Percentiles rank a stretch among this genome's conserved stretches.
These are phyloP conservation scores for Penicillium verrucosum DNA, from an alignment of 2,329 filamentous ascomycete species.

Conservation along the genomic window DNA sequence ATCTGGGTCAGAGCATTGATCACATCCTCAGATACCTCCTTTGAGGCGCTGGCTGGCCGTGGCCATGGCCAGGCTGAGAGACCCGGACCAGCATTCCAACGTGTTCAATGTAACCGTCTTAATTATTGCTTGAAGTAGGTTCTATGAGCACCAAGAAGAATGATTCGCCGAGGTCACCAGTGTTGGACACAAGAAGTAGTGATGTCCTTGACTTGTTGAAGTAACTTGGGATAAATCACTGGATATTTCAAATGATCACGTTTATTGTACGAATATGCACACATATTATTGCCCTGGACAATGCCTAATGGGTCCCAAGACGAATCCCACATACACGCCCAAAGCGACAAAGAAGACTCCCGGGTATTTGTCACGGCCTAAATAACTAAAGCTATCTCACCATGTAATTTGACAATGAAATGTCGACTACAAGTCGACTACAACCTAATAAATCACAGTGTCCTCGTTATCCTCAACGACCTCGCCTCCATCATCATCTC, in stretches of 20 bases:
- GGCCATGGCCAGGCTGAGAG: background rate
- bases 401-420: background rate
- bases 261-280: background rate
- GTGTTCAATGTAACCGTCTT: background rate
- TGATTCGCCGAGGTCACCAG: background rate
- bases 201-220: background rate
- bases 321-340: background rate
- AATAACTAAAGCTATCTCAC: background rate
- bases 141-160: background rate
- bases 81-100: background rate
- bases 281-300: background rate
- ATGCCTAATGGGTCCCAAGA: background rate
- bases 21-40: background rate
- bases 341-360: background rate
- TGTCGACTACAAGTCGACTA: background rate
- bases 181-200: background rate
- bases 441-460: constrained; percentile 74
- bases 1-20: background rate
- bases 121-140: background rate
- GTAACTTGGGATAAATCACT: background rate
- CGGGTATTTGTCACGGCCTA: constrained; percentile 1
- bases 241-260: background rate
- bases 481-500: constrained; percentile 69
- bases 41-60: background rate
- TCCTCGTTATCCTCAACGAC: constrained; percentile 84